Base-by-base conservation (phyloP, 768 basidiomycete genomes). In the Rhizopogon vulgaris region DNA sequence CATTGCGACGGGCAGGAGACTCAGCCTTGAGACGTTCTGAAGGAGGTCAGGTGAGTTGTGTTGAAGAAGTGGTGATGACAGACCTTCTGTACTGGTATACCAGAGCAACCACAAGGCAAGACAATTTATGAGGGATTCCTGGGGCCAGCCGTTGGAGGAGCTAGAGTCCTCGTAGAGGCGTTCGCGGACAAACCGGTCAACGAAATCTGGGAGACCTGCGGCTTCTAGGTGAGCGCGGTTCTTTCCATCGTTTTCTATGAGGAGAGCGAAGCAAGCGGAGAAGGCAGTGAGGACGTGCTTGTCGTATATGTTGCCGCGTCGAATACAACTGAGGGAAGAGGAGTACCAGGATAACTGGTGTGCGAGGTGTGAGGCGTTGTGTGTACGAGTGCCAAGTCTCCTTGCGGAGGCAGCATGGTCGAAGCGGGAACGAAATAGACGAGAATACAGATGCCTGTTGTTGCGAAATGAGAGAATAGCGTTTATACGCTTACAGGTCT, bases 241-340 rank as follows among this genome's bases (percentile, higher is more conserved):
- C 61, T 75, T 76, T 32, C 83, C 84, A 64, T 87, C 85, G 66
- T 84, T 80, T 55, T 87, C 85, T 3, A 78, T 66, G 63, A 84
- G 63, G 73, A 88, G 77, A 39, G 84, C 58, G 48, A 76, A 79
- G 5, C 73, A 72, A 0, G 65, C 67, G 67, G 76, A 78, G 18
- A 88, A 71, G 1, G 68, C 59, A 0, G 65, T 57, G 11, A 63
- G 57, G 52, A 71, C 18, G 34, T 52, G 34, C 22, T 49, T 25
- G 12, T 78, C 72, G 18, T 67, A 54, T 39, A 73, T 58, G 51
- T 76, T 56, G 25, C 61, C 56, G 1, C 55, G 41, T 51, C 73
- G 64, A 46, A 76, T 59, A 41, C 54, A 59, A 17, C 50, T 55
- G 48, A 73, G 57, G 4, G 69, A 60, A 37, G 11, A 22, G 45